A percentile compares a stretch with the other conserved stretches of the same genome.
These are phyloP conservation scores for Linnemannia zychae DNA, from an alignment of 192 early-diverging fungal genomes.

Conservation along the genomic window DNA sequence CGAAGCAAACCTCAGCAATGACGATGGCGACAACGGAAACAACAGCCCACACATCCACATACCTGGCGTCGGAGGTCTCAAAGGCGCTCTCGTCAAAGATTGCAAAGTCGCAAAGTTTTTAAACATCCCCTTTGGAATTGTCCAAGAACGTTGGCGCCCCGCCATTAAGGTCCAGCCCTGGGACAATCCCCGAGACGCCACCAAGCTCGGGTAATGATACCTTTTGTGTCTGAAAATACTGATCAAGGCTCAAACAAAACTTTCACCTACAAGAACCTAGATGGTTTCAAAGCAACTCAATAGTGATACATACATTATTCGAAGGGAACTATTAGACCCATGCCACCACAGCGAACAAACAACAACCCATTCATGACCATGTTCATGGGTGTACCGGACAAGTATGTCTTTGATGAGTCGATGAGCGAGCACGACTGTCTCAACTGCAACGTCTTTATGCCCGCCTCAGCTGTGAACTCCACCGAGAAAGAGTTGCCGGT, in stretches of 20 bases:
- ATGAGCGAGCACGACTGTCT: constrained; percentile 59
- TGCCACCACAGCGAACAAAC: constrained; percentile 34
- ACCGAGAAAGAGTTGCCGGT: constrained; percentile 20
- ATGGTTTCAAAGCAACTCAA: neutral
- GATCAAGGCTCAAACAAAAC: neutral
- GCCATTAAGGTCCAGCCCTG: constrained; percentile 34
- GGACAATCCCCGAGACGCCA: constrained; percentile 42
- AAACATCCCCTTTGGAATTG: constrained; percentile 53
- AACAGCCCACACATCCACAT: neutral
- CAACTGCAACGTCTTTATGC: constrained; percentile 62
- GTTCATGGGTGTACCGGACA: constrained; percentile 12
- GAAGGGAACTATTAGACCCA: constrained; percentile 14
- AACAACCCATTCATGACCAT: constrained; percentile 29
- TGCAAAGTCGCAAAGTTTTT: constrained; percentile 31
- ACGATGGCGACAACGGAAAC: neutral
- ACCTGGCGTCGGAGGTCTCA: neutral
- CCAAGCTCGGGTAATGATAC: constrained; percentile 19
- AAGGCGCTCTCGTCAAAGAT: neutral
- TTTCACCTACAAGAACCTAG: too few relatives aligned
- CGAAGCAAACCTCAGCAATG: neutral
- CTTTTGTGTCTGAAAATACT: neutral
- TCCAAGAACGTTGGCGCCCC: constrained; percentile 47
- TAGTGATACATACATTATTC: neutral
- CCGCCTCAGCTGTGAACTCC: constrained; percentile 9
- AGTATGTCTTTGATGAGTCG: constrained; percentile 27